Evolutionary conservation across 306 rosid genomes (phyloP).

Genomic region (Dryas alaskensis): DNA sequence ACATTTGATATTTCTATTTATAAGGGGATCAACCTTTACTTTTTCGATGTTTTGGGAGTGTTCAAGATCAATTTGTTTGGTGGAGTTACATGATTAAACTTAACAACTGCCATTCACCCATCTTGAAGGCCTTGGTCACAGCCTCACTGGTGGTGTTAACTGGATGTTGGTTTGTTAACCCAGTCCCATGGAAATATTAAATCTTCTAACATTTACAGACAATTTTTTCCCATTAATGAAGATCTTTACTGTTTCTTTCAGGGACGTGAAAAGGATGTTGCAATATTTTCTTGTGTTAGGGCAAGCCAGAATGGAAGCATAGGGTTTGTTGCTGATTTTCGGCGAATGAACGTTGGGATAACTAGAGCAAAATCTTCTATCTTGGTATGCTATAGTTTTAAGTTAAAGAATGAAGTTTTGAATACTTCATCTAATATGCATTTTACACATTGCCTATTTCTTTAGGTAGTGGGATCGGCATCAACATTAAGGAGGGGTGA

Average conservation of each 20-base stretch:
- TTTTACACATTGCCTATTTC: slow-evolving; percentile 15
- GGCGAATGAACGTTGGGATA: slow-evolving; percentile 92
- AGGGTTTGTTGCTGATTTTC: slow-evolving; percentile 73
- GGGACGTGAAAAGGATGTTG: slow-evolving; percentile 95
- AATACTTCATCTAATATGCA: slow-evolving; percentile 5
- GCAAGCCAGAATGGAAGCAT: slow-evolving; percentile 66
- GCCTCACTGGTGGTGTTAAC: too few relatives aligned
- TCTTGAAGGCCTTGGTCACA: too few relatives aligned
- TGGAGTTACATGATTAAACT: neutral
- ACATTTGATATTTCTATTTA: neutral
- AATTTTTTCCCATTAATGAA: neutral
- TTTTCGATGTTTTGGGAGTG: neutral
- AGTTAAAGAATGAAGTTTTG: slow-evolving; percentile 11
- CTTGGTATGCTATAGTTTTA: slow-evolving; percentile 51
- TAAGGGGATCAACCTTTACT: neutral
- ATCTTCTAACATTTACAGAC: too few relatives aligned
- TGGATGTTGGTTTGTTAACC: too few relatives aligned
- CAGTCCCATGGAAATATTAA: too few relatives aligned
- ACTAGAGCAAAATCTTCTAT: slow-evolving; percentile 93
- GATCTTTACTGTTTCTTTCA: slow-evolving; percentile 21
- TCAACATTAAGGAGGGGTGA: slow-evolving; percentile 61
- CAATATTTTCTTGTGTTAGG: slow-evolving; percentile 90
- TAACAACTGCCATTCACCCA: too few relatives aligned
- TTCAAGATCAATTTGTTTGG: neutral
- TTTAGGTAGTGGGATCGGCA: slow-evolving; percentile 90